These are phyloP conservation scores for Phaeosphaeriaceae sp. DNA, from an alignment of 2,329 filamentous ascomycete genomes.

Conservation along the genomic window DNA sequence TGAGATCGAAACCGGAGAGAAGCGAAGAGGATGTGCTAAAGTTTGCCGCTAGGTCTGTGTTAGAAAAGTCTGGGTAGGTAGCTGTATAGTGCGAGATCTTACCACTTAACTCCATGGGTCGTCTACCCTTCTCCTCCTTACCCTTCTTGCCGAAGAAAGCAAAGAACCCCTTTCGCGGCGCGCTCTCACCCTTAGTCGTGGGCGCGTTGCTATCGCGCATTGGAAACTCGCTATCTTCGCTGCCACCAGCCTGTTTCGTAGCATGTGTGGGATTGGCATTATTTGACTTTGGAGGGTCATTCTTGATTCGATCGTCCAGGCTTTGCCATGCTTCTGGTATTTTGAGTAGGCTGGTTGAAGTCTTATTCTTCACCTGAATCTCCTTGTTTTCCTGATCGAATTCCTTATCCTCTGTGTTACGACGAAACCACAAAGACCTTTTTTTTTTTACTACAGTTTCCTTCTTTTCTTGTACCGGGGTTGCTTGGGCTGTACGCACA, in stretches of 20 bases:
- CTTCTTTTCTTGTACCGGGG: conserved; percentile 29
- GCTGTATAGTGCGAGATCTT: conserved; percentile 19
- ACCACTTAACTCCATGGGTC: conserved; percentile 47
- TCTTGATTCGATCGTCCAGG: conserved; percentile 45
- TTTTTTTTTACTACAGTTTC: conserved; percentile 48
- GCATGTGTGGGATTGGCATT: conserved; percentile 16
- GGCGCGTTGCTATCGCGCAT: conserved; percentile 46
- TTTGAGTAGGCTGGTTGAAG: conserved; percentile 31
- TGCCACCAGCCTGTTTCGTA: conserved; percentile 34
- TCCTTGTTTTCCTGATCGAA: conserved; percentile 32
- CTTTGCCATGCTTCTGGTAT: conserved; percentile 46
- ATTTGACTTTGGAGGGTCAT: conserved; percentile 6
- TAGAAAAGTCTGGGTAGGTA: conserved; percentile 7
- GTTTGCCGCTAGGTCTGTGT: conserved; percentile 26
- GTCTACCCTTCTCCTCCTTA: conserved; percentile 47
- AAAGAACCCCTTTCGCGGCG: conserved; percentile 53
- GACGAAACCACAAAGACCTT: conserved; percentile 56
- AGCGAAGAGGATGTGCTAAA: conserved; percentile 37
- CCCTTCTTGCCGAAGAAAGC: conserved; percentile 61
- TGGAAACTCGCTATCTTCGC: conserved; percentile 52
- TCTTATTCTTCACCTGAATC: conserved; percentile 35
- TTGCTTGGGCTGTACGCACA: conserved; percentile 15
- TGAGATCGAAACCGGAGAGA: conserved; percentile 44
- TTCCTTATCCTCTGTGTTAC: conserved; percentile 42
- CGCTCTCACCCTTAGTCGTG: conserved; percentile 48